Evolutionary conservation across 1,284 basidiomycete genomes (phyloP), one percentile per base, ranked within the genome.

Genomic region (Leccinum olivaceoglutinosum): DNA sequence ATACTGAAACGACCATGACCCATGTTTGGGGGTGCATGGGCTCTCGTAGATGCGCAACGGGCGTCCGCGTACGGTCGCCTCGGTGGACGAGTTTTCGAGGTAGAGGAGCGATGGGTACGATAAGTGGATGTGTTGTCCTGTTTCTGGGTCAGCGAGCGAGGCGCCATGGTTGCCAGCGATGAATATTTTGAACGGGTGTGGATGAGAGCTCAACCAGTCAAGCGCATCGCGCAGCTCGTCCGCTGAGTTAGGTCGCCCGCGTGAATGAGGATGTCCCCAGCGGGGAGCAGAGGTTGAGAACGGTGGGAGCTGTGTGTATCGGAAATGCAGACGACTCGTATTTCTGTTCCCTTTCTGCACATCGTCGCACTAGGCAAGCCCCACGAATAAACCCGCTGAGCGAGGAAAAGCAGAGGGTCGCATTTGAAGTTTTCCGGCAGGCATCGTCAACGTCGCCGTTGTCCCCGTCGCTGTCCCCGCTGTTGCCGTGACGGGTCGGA

Each of bases 11-110:
- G 51, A 12, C 63, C 63, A 64, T 9, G 63, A 58, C 11, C 71
- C 69, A 21, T 70, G 34, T 51, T 61, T 39, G 5, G 68, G 71
- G 56, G 70, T 69, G 34, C 59, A 62, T 2, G 71, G 71, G 29
- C 69, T 67, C 10, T 68, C 71, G 44, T 70, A 67, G 54, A 71
- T 63, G 16, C 60, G 66, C 25, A 73, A 46, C 14, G 59, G 12
- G 51, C 60, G 70, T 32, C 38, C 39, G 44, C 57, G 65, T 18
- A 71, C 62, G 51, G 59, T 44, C 51, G 68, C 65, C 59, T 65
- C 64, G 1, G 59, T 54, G 5, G 55, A 58, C 4, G 63, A 29
- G 25, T 64, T 60, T 38, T 64, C 63, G 36, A 64, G 63, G 46
- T 64, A 64, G 21, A 21, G 41, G 55, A 64, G 64, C 5, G 63